These are phyloP conservation scores for Lactifluus rugatus DNA, from an alignment of 768 basidiomycete genomes.

Conservation along the genomic window DNA sequence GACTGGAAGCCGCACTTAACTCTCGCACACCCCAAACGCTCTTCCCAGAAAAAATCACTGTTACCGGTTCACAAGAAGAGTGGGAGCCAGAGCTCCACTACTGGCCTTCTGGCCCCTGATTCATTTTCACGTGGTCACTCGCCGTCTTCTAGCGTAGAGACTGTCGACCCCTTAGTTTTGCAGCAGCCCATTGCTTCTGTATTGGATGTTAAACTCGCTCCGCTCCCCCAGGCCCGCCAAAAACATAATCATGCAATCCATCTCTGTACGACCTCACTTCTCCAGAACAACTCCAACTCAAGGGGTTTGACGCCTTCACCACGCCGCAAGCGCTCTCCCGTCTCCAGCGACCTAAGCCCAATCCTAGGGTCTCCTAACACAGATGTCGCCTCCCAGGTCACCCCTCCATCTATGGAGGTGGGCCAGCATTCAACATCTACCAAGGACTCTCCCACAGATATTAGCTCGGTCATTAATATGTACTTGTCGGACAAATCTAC, in stretches of 20 bases:
- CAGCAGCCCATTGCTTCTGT: conserved; percentile 20
- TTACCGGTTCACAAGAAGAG: conserved; percentile 9
- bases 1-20: neutral
- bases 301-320: conserved; percentile 6
- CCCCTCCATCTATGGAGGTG: neutral
- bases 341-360: conserved; percentile 2
- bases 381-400: neutral
- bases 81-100: conserved; percentile 17
- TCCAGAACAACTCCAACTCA: neutral
- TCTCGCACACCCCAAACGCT: neutral
- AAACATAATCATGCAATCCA: conserved; percentile 7
- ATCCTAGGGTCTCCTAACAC: neutral
- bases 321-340: conserved; percentile 2
- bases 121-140: neutral
- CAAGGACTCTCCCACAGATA: neutral
- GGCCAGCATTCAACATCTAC: neutral
- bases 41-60: neutral
- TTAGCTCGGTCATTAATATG: conserved; percentile 25
- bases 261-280: neutral
- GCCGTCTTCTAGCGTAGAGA: conserved; percentile 3
- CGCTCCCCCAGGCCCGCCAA: conserved; percentile 18
- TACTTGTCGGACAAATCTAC: conserved; percentile 21
- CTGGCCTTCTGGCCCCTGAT: conserved; percentile 14
- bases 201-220: conserved; percentile 20
- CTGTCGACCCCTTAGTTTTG: neutral